Conservation (phyloP, 2,329 filamentous ascomycete species). For the Scopulariopsis brevicaulis region DNA sequence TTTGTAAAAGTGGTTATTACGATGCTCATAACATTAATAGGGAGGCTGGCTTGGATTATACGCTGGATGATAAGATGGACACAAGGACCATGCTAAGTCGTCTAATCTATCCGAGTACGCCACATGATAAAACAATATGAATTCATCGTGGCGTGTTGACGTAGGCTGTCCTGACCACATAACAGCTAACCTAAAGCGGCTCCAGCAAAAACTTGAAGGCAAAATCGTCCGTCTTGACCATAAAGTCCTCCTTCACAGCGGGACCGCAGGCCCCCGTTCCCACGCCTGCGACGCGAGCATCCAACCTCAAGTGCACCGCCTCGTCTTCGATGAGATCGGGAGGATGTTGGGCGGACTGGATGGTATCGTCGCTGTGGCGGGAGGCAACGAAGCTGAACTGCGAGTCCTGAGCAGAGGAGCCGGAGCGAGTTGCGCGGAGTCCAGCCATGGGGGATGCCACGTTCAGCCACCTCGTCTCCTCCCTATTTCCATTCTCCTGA, state of each 20-base stretch:
- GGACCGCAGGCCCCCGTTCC: constrained; percentile 38
- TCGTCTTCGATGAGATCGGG: constrained; percentile 44
- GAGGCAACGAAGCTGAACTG: constrained; percentile 41
- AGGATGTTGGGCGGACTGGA: constrained; percentile 44
- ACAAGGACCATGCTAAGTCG: too few species aligned
- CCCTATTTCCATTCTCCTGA: constrained; percentile 55
- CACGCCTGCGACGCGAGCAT: constrained; percentile 34
- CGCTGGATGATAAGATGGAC: too few species aligned
- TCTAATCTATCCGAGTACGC: too few species aligned
- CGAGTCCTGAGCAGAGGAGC: constrained; percentile 25
- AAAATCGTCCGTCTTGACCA: constrained; percentile 26
- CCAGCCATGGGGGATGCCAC: constrained; percentile 8
- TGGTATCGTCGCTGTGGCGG: constrained; percentile 41
- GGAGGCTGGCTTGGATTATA: too few species aligned
- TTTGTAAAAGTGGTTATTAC: too few species aligned
- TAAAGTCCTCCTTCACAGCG: constrained; percentile 29
- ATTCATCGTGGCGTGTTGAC: too few species aligned
- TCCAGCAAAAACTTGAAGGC: constrained; percentile 23
- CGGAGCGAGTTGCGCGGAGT: constrained; percentile 34
- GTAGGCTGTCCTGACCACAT: too few species aligned
- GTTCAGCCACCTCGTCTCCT: constrained; percentile 45
- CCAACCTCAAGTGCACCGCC: constrained; percentile 28
- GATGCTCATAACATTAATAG: too few species aligned
- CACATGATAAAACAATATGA: too few species aligned
- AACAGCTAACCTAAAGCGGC: background rate